Evolutionary conservation across 179 eudicot species (phyloP).

Genomic region (Silene vulgaris): DNA sequence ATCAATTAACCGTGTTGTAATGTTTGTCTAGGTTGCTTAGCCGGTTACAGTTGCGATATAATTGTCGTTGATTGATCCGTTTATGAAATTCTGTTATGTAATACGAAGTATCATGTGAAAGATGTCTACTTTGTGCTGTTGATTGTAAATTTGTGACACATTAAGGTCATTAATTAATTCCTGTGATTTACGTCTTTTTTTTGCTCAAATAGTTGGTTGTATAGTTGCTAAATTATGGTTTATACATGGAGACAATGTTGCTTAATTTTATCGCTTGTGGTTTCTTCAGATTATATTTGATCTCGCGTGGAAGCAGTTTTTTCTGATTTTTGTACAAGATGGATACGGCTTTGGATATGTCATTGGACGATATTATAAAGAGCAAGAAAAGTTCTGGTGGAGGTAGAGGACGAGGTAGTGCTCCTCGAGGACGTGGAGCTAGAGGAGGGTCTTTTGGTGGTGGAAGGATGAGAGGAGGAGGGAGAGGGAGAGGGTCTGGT

Average conservation of each 20-base stretch:
- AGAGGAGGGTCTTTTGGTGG: constrained; percentile 52
- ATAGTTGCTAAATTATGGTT: not conserved
- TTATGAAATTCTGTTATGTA: no score
- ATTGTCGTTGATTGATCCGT: not conserved
- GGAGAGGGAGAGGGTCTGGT: constrained; percentile 39
- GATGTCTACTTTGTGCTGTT: no score
- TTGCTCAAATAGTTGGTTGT: not conserved
- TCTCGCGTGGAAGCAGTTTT: not conserved
- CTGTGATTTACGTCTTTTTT: no score
- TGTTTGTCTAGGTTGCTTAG: no score
- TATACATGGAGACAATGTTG: not conserved
- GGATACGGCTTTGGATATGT: constrained; percentile 40
- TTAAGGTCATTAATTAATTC: no score
- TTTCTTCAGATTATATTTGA: constrained; percentile 7
- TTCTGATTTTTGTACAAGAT: constrained; percentile 10
- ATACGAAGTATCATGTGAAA: no score
- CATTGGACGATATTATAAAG: constrained; percentile 37
- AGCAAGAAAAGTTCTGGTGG: constrained; percentile 33
- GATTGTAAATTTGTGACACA: no score
- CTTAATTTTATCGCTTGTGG: not conserved
- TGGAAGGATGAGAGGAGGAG: constrained; percentile 46
- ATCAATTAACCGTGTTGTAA: no score
- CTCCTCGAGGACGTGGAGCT: constrained; percentile 53
- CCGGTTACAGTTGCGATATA: no score
- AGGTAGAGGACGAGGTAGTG: constrained; percentile 57